phyloP scores from a whole-genome alignment of 1,284 basidiomycete genomes.

The Ustilago crameri region DNA sequence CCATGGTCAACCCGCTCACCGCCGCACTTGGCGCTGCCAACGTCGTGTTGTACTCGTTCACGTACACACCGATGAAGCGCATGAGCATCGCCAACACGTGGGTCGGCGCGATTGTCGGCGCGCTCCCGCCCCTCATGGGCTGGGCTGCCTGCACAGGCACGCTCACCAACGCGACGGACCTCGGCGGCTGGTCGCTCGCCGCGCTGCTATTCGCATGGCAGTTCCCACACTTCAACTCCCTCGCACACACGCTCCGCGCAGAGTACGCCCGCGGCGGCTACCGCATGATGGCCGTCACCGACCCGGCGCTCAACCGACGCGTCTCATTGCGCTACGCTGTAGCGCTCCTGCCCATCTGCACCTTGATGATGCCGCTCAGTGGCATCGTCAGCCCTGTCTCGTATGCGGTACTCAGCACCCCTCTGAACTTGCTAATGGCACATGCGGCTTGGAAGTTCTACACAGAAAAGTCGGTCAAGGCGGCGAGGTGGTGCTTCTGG shows the following conservation, averaged over 20 bases:
- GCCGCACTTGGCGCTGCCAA: constrained; percentile 86
- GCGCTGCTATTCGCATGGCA: constrained; percentile 89
- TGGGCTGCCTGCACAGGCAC: constrained; percentile 93
- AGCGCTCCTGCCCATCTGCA: constrained; percentile 82
- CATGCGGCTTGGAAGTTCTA: constrained; percentile 76
- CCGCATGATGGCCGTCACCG: constrained; percentile 86
- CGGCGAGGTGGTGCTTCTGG: constrained; percentile 76
- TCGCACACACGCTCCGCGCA: constrained; percentile 86
- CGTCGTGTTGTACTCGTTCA: constrained; percentile 87
- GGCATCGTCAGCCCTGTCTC: constrained; percentile 69
- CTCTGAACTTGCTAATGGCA: constrained; percentile 81
- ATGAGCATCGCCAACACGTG: constrained; percentile 89
- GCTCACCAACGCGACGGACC: constrained; percentile 74
- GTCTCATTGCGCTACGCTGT: constrained; percentile 86
- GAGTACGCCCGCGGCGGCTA: constrained; percentile 95
- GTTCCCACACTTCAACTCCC: constrained; percentile 96
- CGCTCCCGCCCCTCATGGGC: constrained; percentile 93
- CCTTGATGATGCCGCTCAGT: constrained; percentile 73
- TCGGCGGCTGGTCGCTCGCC: constrained; percentile 61
- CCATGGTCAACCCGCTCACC: constrained; percentile 88
- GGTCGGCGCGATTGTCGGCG: constrained; percentile 93
- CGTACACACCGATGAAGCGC: constrained; percentile 96
- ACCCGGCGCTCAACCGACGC: constrained; percentile 82
- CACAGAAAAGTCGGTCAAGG: constrained; percentile 74
- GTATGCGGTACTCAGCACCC: constrained; percentile 81